phyloP scores from a whole-genome alignment of 78 protist genomes.

The Dictyostelium firmibasis region DNA sequence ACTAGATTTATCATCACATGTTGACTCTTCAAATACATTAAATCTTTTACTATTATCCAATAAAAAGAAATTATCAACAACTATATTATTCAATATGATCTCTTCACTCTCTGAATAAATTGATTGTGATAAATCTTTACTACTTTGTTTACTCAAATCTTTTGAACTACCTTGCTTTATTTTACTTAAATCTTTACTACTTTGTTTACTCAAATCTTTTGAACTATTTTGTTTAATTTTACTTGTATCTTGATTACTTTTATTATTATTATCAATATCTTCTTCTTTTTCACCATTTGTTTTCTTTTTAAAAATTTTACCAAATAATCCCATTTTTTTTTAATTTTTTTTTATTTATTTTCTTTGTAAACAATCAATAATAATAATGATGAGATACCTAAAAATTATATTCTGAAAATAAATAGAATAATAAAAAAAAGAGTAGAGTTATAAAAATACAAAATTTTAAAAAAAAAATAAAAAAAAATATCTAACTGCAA shows the following conservation, averaged over 20 bases:
- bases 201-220: neutral
- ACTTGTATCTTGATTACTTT: neutral
- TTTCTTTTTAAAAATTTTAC: constrained; percentile 5
- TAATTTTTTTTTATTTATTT: neutral
- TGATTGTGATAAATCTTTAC: neutral
- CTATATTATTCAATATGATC: neutral
- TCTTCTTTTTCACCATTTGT: neutral
- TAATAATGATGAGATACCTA: neutral
- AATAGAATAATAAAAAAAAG: no score
- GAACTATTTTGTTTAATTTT: neutral
- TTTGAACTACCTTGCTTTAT: neutral
- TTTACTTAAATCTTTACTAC: neutral
- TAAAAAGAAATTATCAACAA: neutral
- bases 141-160: neutral
- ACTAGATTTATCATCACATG: neutral
- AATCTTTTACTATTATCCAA: neutral
- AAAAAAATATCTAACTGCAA: neutral
- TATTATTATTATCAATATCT: neutral
- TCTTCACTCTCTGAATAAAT: neutral
- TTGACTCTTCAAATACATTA: neutral
- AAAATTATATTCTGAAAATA: neutral
- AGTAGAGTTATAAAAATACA: neutral
- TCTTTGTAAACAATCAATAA: no score
- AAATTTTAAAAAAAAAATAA: neutral
- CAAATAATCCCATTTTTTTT: neutral